These are phyloP conservation scores for Harrya chromipes DNA, from an alignment of 768 basidiomycete species.

Conservation along the genomic window DNA sequence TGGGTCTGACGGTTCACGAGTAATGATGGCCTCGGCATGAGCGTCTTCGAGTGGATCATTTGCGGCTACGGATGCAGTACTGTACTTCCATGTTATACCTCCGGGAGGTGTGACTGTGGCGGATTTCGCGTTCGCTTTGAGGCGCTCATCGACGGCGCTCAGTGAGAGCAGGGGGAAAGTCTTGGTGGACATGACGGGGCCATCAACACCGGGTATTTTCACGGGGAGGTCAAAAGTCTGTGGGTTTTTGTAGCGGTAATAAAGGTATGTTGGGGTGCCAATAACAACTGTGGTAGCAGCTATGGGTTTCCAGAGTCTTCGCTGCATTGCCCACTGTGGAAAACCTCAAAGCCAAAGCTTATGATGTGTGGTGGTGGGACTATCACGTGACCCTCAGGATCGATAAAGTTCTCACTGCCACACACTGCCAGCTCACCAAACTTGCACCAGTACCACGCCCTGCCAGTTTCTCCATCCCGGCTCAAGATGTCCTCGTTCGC, in stretches of 20 bases:
- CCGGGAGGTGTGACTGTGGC: conserved; percentile 47
- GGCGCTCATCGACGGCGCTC: conserved; percentile 51
- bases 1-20: conserved; percentile 57
- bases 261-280: conserved; percentile 58
- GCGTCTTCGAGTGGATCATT: conserved; percentile 95
- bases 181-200: conserved; percentile 51
- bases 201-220: conserved; percentile 52
- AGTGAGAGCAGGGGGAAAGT: conserved; percentile 56
- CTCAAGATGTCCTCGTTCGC: not conserved
- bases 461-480: conserved; percentile 8
- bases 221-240: conserved; percentile 61
- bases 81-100: conserved; percentile 68
- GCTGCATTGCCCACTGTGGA: conserved; percentile 44
- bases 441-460: conserved; percentile 29
- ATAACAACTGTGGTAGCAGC: conserved; percentile 51
- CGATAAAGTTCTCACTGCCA: conserved; percentile 27
- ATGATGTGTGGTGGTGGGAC: too few relatives aligned
- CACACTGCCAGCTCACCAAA: conserved; percentile 7
- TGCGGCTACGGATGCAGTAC: conserved; percentile 75
- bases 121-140: conserved; percentile 51
- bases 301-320: conserved; percentile 66
- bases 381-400: conserved; percentile 20
- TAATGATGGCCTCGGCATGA: conserved; percentile 64
- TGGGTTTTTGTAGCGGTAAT: conserved; percentile 45
- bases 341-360: not conserved